Evolutionary conservation across 441 rosid genomes (phyloP).

Genomic region (Populus hybrid): DNA sequence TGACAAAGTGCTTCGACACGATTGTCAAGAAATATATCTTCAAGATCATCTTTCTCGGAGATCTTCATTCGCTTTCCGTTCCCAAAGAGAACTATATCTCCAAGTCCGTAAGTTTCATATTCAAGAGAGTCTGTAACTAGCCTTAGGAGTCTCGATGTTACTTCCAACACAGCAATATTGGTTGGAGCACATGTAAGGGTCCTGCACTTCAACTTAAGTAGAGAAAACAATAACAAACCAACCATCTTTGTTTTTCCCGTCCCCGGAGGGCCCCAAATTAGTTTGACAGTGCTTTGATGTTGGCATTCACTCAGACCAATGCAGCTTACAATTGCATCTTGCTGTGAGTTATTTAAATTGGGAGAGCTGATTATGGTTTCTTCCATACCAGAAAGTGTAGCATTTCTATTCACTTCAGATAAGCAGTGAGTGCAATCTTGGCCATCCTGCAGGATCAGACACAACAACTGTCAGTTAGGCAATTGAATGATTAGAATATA

Average conservation of each 20-base stretch:
- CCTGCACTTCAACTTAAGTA: conserved; percentile 37
- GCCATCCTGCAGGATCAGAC: conserved; percentile 25
- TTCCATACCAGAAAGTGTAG: neutral
- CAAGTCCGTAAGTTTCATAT: conserved; percentile 21
- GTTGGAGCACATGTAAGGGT: conserved; percentile 61
- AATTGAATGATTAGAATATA: no score
- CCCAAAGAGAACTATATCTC: conserved; percentile 55
- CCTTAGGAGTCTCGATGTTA: conserved; percentile 41
- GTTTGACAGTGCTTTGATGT: conserved; percentile 34
- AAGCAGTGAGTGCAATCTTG: conserved; percentile 27
- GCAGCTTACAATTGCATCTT: conserved; percentile 28
- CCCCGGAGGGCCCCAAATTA: conserved; percentile 79
- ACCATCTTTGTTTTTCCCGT: conserved; percentile 57
- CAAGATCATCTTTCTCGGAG: conserved; percentile 23
- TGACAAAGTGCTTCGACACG: conserved; percentile 34
- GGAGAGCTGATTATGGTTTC: neutral
- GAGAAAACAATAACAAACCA: conserved; percentile 26
- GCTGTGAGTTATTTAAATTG: conserved; percentile 35
- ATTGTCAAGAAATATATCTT: conserved; percentile 39
- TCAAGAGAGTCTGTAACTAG: conserved; percentile 22
- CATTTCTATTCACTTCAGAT: neutral
- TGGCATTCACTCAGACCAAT: conserved; percentile 18
- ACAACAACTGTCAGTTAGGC: neutral
- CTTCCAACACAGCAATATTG: conserved; percentile 47
- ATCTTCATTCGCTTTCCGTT: conserved; percentile 37